These are phyloP conservation scores for Mycena venus DNA, from an alignment of 768 basidiomycete species.

Conservation along the genomic window DNA sequence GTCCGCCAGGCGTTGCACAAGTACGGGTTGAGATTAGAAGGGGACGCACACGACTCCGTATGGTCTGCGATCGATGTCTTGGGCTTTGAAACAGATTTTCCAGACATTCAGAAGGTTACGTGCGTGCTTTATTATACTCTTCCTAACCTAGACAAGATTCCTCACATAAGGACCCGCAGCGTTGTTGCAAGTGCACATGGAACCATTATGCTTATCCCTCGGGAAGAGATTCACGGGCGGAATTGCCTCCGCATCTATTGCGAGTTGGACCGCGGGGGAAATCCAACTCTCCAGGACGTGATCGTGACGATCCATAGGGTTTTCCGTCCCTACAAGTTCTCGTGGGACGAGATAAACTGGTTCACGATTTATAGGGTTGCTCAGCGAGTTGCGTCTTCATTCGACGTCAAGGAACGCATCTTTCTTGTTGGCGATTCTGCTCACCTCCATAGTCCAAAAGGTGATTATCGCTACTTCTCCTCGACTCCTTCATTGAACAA, in stretches of 20 bases:
- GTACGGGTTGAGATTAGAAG: neutral
- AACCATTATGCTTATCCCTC: conserved; percentile 2
- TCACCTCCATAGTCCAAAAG: conserved; percentile 18
- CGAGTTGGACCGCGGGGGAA: neutral
- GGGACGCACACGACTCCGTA: conserved; percentile 11
- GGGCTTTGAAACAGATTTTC: conserved; percentile 15
- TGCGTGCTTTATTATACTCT: neutral
- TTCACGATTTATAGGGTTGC: conserved; percentile 17
- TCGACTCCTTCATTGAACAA: too few species aligned
- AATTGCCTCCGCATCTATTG: conserved; percentile 14
- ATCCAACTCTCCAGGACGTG: conserved; percentile 9
- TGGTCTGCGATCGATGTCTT: conserved; percentile 20
- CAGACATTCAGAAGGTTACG: conserved; percentile 13
- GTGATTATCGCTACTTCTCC: neutral
- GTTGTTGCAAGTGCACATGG: conserved; percentile 11
- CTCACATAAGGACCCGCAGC: neutral
- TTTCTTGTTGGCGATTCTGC: conserved; percentile 18
- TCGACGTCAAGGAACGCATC: conserved; percentile 3
- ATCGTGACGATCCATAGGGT: conserved; percentile 5
- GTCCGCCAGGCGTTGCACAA: conserved; percentile 10
- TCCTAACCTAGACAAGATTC: too few species aligned
- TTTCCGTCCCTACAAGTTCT: neutral
- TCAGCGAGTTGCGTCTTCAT: conserved; percentile 13
- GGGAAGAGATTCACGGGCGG: conserved; percentile 14
- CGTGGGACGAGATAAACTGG: conserved; percentile 20